A percentile compares a stretch with the other conserved stretches of the same genome.
These are phyloP conservation scores for Coprinopsis marcescibilis DNA, from an alignment of 768 basidiomycete species.

Conservation along the genomic window DNA sequence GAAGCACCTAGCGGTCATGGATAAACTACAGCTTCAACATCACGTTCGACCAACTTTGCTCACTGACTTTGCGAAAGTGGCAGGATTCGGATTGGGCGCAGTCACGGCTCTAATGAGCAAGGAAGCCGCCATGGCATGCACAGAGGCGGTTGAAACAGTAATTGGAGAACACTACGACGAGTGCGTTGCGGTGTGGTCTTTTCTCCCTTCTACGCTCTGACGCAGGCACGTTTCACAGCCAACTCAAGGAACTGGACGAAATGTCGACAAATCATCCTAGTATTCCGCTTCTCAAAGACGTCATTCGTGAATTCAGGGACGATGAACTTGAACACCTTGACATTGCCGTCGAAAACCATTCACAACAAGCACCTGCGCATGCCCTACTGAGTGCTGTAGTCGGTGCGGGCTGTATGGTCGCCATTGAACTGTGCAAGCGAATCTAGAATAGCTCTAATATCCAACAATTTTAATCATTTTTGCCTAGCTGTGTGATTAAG, in stretches of 20 bases:
- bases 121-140: conserved; percentile 97
- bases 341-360: conserved; percentile 80
- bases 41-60: conserved; percentile 77
- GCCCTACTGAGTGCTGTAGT: conserved; percentile 83
- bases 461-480: neutral
- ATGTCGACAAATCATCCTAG: conserved; percentile 70
- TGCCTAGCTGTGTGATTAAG: neutral
- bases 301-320: conserved; percentile 83
- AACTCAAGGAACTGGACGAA: conserved; percentile 68
- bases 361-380: conserved; percentile 89
- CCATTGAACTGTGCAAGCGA: conserved; percentile 85
- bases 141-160: conserved; percentile 95
- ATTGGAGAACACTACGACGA: conserved; percentile 99
- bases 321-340: conserved; percentile 95
- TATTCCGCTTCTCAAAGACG: conserved; percentile 61
- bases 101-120: conserved; percentile 83
- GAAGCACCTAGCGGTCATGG: conserved; percentile 84
- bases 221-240: conserved; percentile 41
- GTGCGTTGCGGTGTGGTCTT: conserved; percentile 53
- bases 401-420: conserved; percentile 80
- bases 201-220: neutral
- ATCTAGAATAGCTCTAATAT: conserved; percentile 36
- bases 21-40: conserved; percentile 81
- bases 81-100: conserved; percentile 83
- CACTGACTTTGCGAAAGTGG: conserved; percentile 78